Percentiles rank a stretch among this genome's conserved stretches.
phyloP scores from a whole-genome alignment of 1,284 basidiomycete genomes.

The Ustilago hordei region DNA sequence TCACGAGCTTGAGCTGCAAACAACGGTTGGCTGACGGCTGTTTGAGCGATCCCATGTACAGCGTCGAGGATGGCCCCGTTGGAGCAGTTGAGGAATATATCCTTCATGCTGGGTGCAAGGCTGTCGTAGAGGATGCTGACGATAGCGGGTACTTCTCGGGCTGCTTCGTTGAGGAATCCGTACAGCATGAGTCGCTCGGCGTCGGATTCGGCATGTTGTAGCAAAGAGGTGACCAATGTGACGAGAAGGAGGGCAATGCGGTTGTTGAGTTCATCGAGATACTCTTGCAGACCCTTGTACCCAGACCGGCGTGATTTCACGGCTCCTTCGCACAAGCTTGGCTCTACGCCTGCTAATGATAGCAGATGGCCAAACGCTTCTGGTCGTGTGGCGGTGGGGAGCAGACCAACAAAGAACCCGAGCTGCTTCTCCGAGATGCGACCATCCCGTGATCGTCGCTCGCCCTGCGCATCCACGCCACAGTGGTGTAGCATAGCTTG shows the following conservation, averaged over 20 bases:
- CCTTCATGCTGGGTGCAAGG: conserved; percentile 58
- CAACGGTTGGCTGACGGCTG: conserved; percentile 61
- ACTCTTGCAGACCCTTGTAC: conserved; percentile 48
- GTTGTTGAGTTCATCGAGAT: conserved; percentile 58
- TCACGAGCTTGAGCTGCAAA: conserved; percentile 65
- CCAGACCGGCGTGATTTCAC: conserved; percentile 48
- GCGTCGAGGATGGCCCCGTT: conserved; percentile 61
- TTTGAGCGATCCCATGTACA: conserved; percentile 61
- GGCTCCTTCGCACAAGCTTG: conserved; percentile 33
- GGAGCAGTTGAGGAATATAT: conserved; percentile 61
- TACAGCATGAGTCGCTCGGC: conserved; percentile 59
- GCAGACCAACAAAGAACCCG: conserved; percentile 62
- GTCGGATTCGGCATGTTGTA: conserved; percentile 62
- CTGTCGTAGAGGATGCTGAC: conserved; percentile 66
- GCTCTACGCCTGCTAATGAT: conserved; percentile 49
- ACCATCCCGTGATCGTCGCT: conserved; percentile 37
- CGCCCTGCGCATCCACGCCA: conserved; percentile 49
- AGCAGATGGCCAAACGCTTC: conserved; percentile 62
- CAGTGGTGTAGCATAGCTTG: conserved; percentile 55
- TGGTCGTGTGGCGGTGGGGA: conserved; percentile 57
- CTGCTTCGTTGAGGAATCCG: conserved; percentile 61
- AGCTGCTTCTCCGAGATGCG: conserved; percentile 55
- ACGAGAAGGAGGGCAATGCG: conserved; percentile 61
- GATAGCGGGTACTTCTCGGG: conserved; percentile 58
- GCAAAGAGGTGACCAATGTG: conserved; percentile 56